Evolutionary conservation across 495 filamentous ascomycete genomes (phyloP), one percentile per base, ranked within the genome.

Genomic region (Aspergillus conjunctus): DNA sequence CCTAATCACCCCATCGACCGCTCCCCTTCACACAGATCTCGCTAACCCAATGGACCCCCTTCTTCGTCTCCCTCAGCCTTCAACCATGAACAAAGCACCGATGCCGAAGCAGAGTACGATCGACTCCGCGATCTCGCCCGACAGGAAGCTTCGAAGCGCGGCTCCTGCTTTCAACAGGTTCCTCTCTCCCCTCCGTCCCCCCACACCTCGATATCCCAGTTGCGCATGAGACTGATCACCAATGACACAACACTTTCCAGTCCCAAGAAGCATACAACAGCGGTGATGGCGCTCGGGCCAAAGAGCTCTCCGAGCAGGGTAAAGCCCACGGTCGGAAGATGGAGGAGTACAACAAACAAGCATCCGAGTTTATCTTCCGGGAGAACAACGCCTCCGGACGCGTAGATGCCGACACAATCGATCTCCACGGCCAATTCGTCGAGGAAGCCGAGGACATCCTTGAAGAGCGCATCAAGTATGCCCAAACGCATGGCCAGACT

Each of bases 361-460:
- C 94, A 8, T 91, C 91, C 33, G 91, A 97, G 55, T 95, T 83
- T 72, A 98, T 98, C 63, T 97, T 98, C 81, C 85, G 90, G 3
- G 91, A 91, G 74, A 97, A 97, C 74, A 98, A 97, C 72, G 83
- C 88, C 7, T 61, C 72, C 4, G 87, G 80, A 12, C 83, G 88
- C 50, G 87, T 94, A 11, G 77, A 78, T 11, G 82, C 82, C 22
- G 92, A 98, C 67, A 91, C 89, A 4, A 96, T 98, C 63, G 94
- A 98, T 77, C 78, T 98, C 46, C 94, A 98, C 66, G 92, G 94
- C 0, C 88, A 93, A 68, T 97, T 87, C 70, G 94, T 95, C 49
- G 88, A 93, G 68, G 94, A 98, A 78, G 94, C 95, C 7, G 90
- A 96, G 80, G 83, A 91, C 46, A 93, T 97, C 41, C 74, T 97